Evolutionary conservation across 371 early-diverging fungal species (phyloP), one percentile per base, ranked within the genome.

Genomic region (Mortierella sp.): DNA sequence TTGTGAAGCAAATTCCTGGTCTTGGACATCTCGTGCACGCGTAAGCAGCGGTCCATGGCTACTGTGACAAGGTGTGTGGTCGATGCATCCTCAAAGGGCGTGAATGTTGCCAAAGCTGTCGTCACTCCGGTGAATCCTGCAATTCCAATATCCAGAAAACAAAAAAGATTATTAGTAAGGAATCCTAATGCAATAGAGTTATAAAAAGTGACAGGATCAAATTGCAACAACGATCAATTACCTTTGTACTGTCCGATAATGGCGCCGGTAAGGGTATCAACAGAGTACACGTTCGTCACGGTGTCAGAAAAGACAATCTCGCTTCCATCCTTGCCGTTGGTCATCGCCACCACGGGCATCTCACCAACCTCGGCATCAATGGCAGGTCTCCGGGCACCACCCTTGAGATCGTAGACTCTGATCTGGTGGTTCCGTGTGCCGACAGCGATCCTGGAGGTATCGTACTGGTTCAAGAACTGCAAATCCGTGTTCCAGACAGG

Each of bases 401-500:
- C 89, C 77, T 91, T 92, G 6, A 93, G 92, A 82, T 98, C 96
- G 84, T 98, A 98, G 26, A 96, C 83, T 60, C 97, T 93, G 73
- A 94, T 93, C 88, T 96, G 96, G 74, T 93, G 92, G 87, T 96
- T 90, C 70, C 95, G 94, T 0, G 97, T 96, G 24, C 92, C 92
- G 42, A 93, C 91, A 24, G 93, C 95, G 24, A 96, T 54, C 44
- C 88, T 79, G 24, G 91, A 89, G 47, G 89, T 81, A 70, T 92
- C 89, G 71, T 75, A 77, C 71, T 95, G 95, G 75, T 92, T 91
- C 80, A 93, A 75, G 80, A 95, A 97, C 82, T 92, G 92, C 65
- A 97, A 78, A 80, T 97, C 96, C 3, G 96, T 96, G 71, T 97
- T 94, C 96, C 97, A 97, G 7, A 98, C 93, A 5, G 97, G 97